phyloP scores from a whole-genome alignment of 352 stramenopile species.

The Phytophthora megakarya region DNA sequence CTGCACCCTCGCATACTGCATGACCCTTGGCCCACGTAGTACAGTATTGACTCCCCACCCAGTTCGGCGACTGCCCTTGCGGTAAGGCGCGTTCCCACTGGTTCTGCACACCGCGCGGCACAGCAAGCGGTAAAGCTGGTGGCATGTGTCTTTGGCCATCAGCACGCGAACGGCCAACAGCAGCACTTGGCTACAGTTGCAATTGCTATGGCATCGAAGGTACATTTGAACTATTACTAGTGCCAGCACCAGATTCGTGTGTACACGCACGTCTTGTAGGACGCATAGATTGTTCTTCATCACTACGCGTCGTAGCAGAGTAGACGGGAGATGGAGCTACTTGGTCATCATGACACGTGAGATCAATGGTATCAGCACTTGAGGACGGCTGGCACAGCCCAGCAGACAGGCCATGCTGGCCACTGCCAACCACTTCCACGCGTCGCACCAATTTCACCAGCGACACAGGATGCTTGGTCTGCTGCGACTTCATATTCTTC shows the following conservation, averaged over 20 bases:
- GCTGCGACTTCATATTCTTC: not conserved
- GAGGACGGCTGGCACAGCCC: too few species aligned
- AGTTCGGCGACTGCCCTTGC: not conserved
- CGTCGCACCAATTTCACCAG: not conserved
- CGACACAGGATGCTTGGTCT: not conserved
- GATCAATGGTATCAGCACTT: too few species aligned
- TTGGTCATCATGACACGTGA: too few species aligned
- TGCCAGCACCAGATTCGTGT: too few species aligned
- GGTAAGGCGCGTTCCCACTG: not conserved
- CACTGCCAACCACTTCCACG: not conserved
- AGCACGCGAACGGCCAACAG: not conserved
- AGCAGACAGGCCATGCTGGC: too few species aligned
- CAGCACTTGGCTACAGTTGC: not conserved
- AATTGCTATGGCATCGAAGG: not conserved
- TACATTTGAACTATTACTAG: too few species aligned
- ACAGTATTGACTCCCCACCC: conserved; percentile 3
- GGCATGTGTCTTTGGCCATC: too few species aligned
- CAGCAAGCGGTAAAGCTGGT: too few species aligned
- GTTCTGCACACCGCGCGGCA: too few species aligned
- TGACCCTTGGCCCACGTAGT: conserved; percentile 7
- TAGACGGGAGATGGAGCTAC: not conserved
- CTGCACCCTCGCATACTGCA: not conserved
- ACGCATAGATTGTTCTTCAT: too few species aligned
- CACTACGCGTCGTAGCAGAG: not conserved
- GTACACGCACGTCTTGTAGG: too few species aligned